Evolutionary conservation across 2,329 filamentous ascomycete genomes (phyloP).

Genomic region (Diplodia scrobiculata): DNA sequence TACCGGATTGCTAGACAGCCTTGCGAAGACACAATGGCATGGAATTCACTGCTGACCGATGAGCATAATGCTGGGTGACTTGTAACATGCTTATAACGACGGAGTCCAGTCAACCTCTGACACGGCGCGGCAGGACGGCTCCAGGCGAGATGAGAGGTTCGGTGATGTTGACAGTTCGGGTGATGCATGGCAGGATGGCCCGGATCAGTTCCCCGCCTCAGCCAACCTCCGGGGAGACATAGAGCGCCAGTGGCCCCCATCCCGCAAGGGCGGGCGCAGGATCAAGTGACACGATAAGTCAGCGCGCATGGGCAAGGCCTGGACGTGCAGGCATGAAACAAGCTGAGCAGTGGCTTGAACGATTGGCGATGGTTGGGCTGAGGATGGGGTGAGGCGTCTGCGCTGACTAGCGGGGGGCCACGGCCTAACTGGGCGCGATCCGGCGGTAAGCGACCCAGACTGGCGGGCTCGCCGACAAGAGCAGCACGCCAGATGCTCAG

Average conservation of each 20-base stretch:
- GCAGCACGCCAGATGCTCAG: slow-evolving; percentile 9
- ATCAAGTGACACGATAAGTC: neutral
- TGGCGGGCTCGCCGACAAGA: slow-evolving; percentile 11
- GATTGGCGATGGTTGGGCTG: neutral
- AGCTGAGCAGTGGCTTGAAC: neutral
- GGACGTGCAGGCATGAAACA: neutral
- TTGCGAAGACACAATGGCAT: slow-evolving; percentile 1
- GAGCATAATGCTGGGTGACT: neutral
- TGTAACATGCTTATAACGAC: neutral
- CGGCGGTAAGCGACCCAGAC: slow-evolving; percentile 6
- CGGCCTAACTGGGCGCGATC: slow-evolving; percentile 3
- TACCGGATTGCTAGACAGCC: neutral
- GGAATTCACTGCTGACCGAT: slow-evolving; percentile 2
- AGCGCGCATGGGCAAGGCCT: neutral
- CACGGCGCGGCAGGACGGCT: neutral
- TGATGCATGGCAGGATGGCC: slow-evolving; percentile 9
- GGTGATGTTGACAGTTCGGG: slow-evolving; percentile 15
- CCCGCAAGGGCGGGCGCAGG: neutral
- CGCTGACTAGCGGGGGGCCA: neutral
- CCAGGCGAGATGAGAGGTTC: slow-evolving; percentile 2
- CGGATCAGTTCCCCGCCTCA: slow-evolving; percentile 2
- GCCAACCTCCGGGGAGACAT: neutral
- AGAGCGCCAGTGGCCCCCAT: neutral
- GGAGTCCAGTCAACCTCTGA: neutral
- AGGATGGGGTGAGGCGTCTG: neutral